These are phyloP conservation scores for Metschnikowia borealis DNA, from an alignment of 805 yeast genomes.

Conservation along the genomic window DNA sequence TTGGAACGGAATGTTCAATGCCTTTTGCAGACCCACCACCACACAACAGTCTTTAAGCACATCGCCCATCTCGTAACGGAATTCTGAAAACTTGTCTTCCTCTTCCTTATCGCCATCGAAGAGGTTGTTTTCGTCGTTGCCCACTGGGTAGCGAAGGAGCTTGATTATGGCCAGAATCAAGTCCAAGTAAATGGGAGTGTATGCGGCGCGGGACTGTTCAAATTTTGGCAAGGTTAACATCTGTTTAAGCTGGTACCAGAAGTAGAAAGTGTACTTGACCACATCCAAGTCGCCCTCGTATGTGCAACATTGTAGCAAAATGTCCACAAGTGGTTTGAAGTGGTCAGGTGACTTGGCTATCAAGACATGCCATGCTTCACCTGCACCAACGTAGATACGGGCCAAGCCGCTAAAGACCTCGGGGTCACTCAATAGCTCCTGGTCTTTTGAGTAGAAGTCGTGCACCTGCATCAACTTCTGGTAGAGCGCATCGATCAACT, in stretches of 20 bases:
- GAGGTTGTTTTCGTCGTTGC: slow-evolving; percentile 31
- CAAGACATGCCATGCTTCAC: slow-evolving; percentile 91
- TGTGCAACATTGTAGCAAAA: slow-evolving; percentile 65
- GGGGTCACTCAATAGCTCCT: slow-evolving; percentile 48
- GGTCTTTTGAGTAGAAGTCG: slow-evolving; percentile 30
- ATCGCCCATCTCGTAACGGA: slow-evolving; percentile 96
- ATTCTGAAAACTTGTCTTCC: slow-evolving; percentile 90
- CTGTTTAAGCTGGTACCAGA: slow-evolving; percentile 83
- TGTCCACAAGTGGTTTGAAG: slow-evolving; percentile 70
- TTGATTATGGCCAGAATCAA: slow-evolving; percentile 58
- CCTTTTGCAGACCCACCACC: slow-evolving; percentile 72
- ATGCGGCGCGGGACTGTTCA: slow-evolving; percentile 46
- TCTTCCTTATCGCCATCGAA: slow-evolving; percentile 71
- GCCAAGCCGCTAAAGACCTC: slow-evolving; percentile 69
- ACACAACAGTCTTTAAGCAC: slow-evolving; percentile 95
- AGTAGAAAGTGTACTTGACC: slow-evolving; percentile 84
- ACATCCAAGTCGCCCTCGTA: slow-evolving; percentile 82
- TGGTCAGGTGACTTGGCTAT: slow-evolving; percentile 68
- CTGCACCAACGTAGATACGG: slow-evolving; percentile 83
- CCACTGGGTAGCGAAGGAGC: slow-evolving; percentile 72
- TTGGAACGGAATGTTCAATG: slow-evolving; percentile 66
- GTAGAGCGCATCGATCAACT: slow-evolving; percentile 61
- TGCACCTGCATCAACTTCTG: slow-evolving; percentile 63
- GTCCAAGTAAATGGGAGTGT: slow-evolving; percentile 52
- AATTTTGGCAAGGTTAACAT: slow-evolving; percentile 59